Percentiles rank a stretch among this genome's conserved stretches.
Conservation (phyloP, 2,329 filamentous ascomycete species). For the Aspergillus quadrilineatus region DNA sequence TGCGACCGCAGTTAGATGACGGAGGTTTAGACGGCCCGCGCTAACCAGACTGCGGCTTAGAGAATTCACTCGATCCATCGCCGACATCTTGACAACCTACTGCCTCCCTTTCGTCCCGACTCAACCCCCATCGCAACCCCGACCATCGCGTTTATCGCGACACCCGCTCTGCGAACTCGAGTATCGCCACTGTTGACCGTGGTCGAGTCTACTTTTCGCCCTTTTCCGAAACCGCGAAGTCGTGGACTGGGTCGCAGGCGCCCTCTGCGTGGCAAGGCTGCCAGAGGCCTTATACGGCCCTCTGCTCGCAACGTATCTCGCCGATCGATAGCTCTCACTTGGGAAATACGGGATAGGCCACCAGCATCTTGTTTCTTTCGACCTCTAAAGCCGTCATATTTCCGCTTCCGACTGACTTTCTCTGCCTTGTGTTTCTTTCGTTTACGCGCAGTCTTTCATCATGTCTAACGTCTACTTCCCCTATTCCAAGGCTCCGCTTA, state of each 20-base stretch:
- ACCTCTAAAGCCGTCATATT: constrained; percentile 18
- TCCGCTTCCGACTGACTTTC: constrained; percentile 1
- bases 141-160: constrained; percentile 47
- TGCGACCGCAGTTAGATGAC: constrained; percentile 7
- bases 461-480: constrained; percentile 93
- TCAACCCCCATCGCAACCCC: constrained; percentile 32
- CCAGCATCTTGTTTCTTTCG: constrained; percentile 10
- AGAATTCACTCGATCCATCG: constrained; percentile 42
- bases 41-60: constrained; percentile 32
- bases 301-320: constrained; percentile 37
- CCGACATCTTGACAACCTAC: constrained; percentile 41
- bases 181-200: constrained; percentile 28
- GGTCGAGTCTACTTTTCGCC: constrained; percentile 26
- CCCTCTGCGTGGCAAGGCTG: constrained; percentile 49
- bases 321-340: constrained; percentile 26
- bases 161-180: constrained; percentile 31
- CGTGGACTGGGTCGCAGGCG: constrained; percentile 43
- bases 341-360: constrained; percentile 7
- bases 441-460: constrained; percentile 45
- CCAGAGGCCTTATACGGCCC: constrained; percentile 47
- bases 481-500: constrained; percentile 91
- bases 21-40: constrained; percentile 21
- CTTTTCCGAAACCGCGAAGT: constrained; percentile 35
- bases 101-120: constrained; percentile 38
- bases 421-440: constrained; percentile 13